Evolutionary conservation across 2,329 filamentous ascomycete genomes (phyloP), one percentile per base, ranked within the genome.

Genomic region (Colletotrichum sp.): DNA sequence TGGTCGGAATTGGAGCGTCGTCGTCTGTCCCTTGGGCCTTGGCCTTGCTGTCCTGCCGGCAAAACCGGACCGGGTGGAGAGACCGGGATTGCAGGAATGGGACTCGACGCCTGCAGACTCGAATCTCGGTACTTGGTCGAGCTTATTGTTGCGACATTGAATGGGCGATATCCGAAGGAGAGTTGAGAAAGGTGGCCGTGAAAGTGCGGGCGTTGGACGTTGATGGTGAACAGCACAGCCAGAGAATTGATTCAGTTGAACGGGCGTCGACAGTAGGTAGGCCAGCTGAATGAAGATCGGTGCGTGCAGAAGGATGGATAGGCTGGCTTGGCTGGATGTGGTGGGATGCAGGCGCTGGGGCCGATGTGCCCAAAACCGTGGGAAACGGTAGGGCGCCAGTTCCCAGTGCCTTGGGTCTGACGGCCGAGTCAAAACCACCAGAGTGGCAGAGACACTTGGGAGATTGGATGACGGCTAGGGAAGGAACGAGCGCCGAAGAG

Each of bases 401-500:
- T 32, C 39, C 68, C 68, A 62, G 32, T 64, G 44, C 32, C 49
- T 65, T 73, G 70, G 73, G 59, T 73, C 73, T 69, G 71, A 76
- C 70, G 73, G 70, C 70, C 59, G 63, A 72, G 62, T 64, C 39
- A 76, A 72, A 39, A 44, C 32, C 36, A 60, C 55, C 30, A 67
- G 55, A 52, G 44, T 52, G 44, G 44, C 44, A 52, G 44, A 55
- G 52, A 62, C 44, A 39, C 24, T 49, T 64, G 73, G 59, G 70
- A 76, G 69, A 76, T 76, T 76, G 73, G 73, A 76, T 69, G 69
- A 73, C 64, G 64, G 70, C 44, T 64, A 73, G 59, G 59, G 69
- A 64, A 76, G 55, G 69, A 64, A 64, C 73, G 69, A 72, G 63
- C 73, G 69, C 63, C 73, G 63, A 44, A 52, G 36, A 26, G 30